Base-by-base conservation (phyloP, 1,284 basidiomycete genomes). In the Ceratobasidium sp. region DNA sequence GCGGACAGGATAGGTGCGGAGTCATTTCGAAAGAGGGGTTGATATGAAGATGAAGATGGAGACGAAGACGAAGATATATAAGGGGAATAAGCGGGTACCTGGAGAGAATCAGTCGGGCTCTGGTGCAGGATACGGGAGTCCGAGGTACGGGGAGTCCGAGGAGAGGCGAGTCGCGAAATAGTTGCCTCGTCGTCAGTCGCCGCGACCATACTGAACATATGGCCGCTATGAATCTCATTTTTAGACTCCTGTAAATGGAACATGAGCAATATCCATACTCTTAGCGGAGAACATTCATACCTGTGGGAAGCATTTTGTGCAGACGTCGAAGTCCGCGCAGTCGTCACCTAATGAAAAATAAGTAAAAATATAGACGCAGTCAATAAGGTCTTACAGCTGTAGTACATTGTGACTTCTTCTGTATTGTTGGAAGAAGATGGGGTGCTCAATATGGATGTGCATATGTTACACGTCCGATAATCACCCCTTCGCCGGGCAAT, bases 141-240 rank as follows among this genome's bases (percentile, higher is more conserved):
- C 2, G 62, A 22, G 29, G 22, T 17, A 44, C 24, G n/a, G 14
- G 62, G 62, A 2, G 62, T 48, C 14, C 17, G 59, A 45, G 59
- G 59, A 11, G 59, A 41, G 2, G 36, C 1, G 14, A 69, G 53
- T 3, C 66, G 66, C 5, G 66, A 69, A 47, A 69, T 69, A 19
- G 66, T 69, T 14, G 51, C 66, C 31, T 69, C 53, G n/a, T 69
- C 66, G 24, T 69, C 66, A 2, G 66, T 69, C 3, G 66, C 66
- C 45, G 56, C 66, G 22, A 54, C 56, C 66, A 69, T 69, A 41
- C 9, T 41, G 29, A 69, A 69, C 8, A 15, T 57, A n/a, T 69
- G 66, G 41, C 29, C 41, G 51, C 24, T 45, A 27, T 69, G 66
- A 1, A 19, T 19, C 17, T 19, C 17, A 22, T 41, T 57, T 44